Conservation (phyloP, 2,329 filamentous ascomycete genomes). For the Alternaria metachromatica region DNA sequence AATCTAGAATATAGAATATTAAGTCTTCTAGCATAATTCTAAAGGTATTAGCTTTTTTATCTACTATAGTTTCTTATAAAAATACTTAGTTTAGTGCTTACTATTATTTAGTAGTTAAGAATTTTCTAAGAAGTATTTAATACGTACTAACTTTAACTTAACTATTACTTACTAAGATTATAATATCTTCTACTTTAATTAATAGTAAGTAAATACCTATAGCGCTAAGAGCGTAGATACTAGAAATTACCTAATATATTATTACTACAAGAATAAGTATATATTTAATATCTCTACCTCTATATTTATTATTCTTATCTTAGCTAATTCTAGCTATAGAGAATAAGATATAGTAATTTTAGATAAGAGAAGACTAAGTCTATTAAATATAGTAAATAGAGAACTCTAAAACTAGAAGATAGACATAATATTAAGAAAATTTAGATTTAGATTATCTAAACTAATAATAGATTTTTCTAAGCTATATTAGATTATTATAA, state of each 20-base stretch:
- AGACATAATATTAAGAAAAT: constrained; percentile 21
- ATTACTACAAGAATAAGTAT: background rate
- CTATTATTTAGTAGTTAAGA: constrained; percentile 1
- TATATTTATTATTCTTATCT: constrained; percentile 18
- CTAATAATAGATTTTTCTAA: constrained; percentile 5
- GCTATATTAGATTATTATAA: constrained; percentile 15
- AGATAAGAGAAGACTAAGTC: constrained; percentile 10
- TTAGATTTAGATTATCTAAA: constrained; percentile 4
- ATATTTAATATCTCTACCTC: constrained; percentile 7
- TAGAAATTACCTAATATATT: constrained; percentile 4
- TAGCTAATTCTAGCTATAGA: constrained; percentile 7
- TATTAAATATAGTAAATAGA: constrained; percentile 13
- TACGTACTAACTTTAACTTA: constrained; percentile 19
- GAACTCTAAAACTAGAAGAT: constrained; percentile 14
- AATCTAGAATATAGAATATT: background rate
- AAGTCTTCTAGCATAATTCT: constrained; percentile 6
- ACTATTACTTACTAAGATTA: constrained; percentile 10
- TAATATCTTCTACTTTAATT: constrained; percentile 12
- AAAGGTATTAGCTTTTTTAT: constrained; percentile 1
- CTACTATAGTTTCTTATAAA: background rate
- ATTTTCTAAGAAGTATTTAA: background rate
- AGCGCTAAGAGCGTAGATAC: constrained; percentile 8
- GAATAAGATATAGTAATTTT: constrained; percentile 13
- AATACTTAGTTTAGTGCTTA: constrained; percentile 2
- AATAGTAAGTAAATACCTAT: constrained; percentile 2